A percentile compares a stretch with the other conserved stretches of the same genome.
These are phyloP conservation scores for Hypoxylon intermedium DNA, from an alignment of 495 filamentous ascomycete species.

Conservation along the genomic window DNA sequence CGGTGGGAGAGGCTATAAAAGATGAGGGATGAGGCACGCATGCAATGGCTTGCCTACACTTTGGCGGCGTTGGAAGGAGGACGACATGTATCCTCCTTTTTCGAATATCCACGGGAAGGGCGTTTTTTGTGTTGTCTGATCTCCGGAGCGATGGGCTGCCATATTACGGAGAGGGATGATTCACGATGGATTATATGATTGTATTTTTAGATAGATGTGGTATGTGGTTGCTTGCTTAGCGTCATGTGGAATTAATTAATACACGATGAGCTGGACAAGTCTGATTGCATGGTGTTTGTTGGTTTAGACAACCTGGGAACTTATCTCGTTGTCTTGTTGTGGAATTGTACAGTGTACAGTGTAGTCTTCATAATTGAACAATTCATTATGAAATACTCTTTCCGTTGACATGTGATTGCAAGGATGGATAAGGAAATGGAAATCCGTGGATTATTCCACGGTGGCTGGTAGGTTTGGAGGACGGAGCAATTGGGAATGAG, in stretches of 20 bases:
- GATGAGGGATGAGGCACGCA: too few relatives aligned
- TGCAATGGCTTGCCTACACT: slow-evolving; percentile 19
- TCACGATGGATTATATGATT: slow-evolving; percentile 30
- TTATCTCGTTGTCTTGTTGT: too few relatives aligned
- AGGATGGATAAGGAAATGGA: slow-evolving; percentile 5
- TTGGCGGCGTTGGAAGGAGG: slow-evolving; percentile 23
- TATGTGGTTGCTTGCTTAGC: background rate
- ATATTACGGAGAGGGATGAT: slow-evolving; percentile 12
- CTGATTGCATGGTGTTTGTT: too few relatives aligned
- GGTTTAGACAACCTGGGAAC: too few relatives aligned
- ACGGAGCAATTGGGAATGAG: background rate
- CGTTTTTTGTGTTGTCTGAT: slow-evolving; percentile 8
- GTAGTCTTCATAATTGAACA: too few relatives aligned
- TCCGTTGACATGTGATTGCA: slow-evolving; percentile 9
- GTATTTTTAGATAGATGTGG: slow-evolving; percentile 21
- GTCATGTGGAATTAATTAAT: slow-evolving; percentile 5
- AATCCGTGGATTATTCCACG: slow-evolving; percentile 28
- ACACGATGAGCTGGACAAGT: slow-evolving; percentile 5
- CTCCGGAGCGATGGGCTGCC: slow-evolving; percentile 2
- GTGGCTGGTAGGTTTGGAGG: background rate
- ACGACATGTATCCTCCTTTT: slow-evolving; percentile 1
- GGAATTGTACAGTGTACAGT: too few relatives aligned
- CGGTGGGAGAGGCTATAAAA: too few relatives aligned
- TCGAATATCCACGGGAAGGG: slow-evolving; percentile 7
- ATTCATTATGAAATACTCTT: too few relatives aligned